Conservation (phyloP, 1,139 yeast genomes). For the Saccharomyces pastorianus region DNA sequence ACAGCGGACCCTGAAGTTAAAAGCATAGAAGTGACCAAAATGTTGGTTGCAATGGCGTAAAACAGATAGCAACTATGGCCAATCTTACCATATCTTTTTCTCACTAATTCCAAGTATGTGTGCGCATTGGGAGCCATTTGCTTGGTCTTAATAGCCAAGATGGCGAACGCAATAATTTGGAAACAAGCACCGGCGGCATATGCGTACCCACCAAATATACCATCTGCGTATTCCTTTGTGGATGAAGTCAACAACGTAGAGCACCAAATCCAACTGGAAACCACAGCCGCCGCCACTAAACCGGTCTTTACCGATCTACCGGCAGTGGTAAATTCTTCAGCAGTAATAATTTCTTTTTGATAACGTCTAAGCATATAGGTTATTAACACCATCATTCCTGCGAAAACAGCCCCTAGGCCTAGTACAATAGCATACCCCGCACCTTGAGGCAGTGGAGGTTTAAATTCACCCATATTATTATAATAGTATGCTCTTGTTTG, state of each 20-base stretch:
- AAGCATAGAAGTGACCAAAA: slow-evolving; percentile 81
- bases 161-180: slow-evolving; percentile 64
- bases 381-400: slow-evolving; percentile 68
- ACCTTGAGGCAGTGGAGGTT: slow-evolving; percentile 49
- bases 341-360: slow-evolving; percentile 73
- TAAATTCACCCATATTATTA: slow-evolving; percentile 16
- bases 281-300: slow-evolving; percentile 77
- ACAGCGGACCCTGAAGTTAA: slow-evolving; percentile 83
- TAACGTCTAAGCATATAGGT: slow-evolving; percentile 65
- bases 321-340: slow-evolving; percentile 85
- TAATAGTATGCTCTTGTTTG: neutral
- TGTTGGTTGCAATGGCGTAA: slow-evolving; percentile 80
- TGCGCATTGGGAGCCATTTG: slow-evolving; percentile 69
- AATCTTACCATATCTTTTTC: slow-evolving; percentile 54
- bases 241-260: slow-evolving; percentile 74
- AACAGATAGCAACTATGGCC: slow-evolving; percentile 65
- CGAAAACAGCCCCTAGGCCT: slow-evolving; percentile 78
- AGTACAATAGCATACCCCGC: slow-evolving; percentile 92
- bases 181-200: slow-evolving; percentile 70
- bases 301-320: slow-evolving; percentile 79
- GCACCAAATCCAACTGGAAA: slow-evolving; percentile 92
- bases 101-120: slow-evolving; percentile 64
- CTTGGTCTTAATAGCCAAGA: slow-evolving; percentile 66
- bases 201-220: slow-evolving; percentile 66
- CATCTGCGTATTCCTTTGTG: slow-evolving; percentile 69